A percentile compares a stretch with the other conserved stretches of the same genome.
These are phyloP conservation scores for Rhizopus delemar DNA, from an alignment of 371 early-diverging fungal genomes.

Conservation along the genomic window DNA sequence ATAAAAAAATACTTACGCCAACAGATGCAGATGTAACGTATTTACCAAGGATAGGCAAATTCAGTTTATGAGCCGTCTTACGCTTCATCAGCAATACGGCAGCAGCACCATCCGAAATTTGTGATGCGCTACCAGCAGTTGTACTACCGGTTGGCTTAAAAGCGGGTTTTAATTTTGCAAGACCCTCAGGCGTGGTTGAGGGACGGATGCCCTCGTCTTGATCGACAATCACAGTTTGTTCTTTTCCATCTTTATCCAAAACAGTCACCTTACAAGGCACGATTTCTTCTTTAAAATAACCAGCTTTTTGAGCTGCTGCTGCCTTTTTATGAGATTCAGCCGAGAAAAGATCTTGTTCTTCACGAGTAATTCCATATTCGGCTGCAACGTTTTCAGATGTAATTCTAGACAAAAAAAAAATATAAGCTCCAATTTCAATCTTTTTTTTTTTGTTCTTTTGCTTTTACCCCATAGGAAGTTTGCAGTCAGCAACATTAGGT, in stretches of 20 bases:
- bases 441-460: conserved; percentile 1
- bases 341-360: conserved; percentile 90
- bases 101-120: conserved; percentile 98
- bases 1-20: conserved; percentile 50
- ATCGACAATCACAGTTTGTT: conserved; percentile 59
- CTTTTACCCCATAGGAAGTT: conserved; percentile 81
- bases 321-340: conserved; percentile 81
- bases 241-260: conserved; percentile 70
- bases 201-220: conserved; percentile 95
- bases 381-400: conserved; percentile 97
- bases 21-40: conserved; percentile 88
- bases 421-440: not conserved
- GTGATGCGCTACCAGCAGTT: conserved; percentile 98
- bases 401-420: conserved; percentile 42
- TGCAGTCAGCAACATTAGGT: conserved; percentile 77
- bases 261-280: conserved; percentile 83
- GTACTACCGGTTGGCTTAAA: conserved; percentile 82
- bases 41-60: conserved; percentile 86
- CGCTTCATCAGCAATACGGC: conserved; percentile 96
- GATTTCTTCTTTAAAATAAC: conserved; percentile 92
- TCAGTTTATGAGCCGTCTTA: conserved; percentile 84
- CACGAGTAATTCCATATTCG: conserved; percentile 80
- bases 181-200: conserved; percentile 72
- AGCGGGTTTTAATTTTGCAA: conserved; percentile 90
- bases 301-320: conserved; percentile 85